Conservation (phyloP, 2,329 filamentous ascomycete genomes). For the Ophiostoma sp. region DNA sequence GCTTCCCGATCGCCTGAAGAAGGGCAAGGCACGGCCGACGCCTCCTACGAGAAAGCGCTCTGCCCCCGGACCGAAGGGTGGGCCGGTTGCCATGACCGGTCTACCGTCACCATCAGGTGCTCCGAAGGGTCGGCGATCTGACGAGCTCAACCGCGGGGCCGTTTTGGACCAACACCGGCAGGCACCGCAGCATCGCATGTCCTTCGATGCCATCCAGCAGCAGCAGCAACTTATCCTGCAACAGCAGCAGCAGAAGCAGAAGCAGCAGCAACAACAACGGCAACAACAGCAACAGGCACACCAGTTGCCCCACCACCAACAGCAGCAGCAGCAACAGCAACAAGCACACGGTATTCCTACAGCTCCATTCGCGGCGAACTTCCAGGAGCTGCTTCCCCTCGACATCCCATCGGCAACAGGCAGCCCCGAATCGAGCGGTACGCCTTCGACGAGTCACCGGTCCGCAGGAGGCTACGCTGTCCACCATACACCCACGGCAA, state of each 20-base stretch:
- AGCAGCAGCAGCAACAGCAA: neutral
- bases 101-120: conserved; percentile 33
- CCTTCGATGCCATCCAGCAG: conserved; percentile 34
- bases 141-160: conserved; percentile 32
- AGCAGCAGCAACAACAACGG: conserved; percentile 30
- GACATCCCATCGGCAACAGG: conserved; percentile 47
- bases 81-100: conserved; percentile 34
- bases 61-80: conserved; percentile 48
- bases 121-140: conserved; percentile 33
- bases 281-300: conserved; percentile 24
- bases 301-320: neutral
- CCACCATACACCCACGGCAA: conserved; percentile 32
- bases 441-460: conserved; percentile 38
- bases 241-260: conserved; percentile 20
- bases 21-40: conserved; percentile 41
- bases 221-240: conserved; percentile 27
- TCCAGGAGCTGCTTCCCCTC: conserved; percentile 48
- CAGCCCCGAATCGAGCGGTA: conserved; percentile 40
- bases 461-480: conserved; percentile 32
- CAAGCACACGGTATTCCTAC: conserved; percentile 29
- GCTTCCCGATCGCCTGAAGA: conserved; percentile 71
- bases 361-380: conserved; percentile 42
- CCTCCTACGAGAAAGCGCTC: conserved; percentile 56
- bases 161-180: conserved; percentile 27
- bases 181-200: conserved; percentile 31